Conservation (phyloP, 257 asterid species). For the Scutellaria minor region DNA sequence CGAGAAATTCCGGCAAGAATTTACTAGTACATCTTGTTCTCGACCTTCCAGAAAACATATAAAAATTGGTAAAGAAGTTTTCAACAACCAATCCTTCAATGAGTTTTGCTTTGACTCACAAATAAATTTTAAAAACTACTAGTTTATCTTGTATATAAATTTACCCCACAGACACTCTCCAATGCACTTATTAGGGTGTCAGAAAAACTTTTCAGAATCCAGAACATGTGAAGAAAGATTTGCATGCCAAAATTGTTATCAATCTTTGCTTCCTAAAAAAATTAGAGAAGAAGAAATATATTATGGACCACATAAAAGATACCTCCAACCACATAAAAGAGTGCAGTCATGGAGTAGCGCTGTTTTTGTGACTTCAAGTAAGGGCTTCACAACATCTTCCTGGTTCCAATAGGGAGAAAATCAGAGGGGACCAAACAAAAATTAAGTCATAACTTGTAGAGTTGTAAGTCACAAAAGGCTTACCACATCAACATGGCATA, state of each 20-base stretch:
- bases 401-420: conserved; percentile 46
- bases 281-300: background rate
- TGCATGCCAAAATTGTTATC: background rate
- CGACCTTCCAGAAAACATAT: background rate
- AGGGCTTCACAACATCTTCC: conserved; percentile 95
- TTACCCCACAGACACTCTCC: background rate
- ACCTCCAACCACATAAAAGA: conserved; percentile 97
- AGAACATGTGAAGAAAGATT: conserved; percentile 8
- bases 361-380: conserved; percentile 95
- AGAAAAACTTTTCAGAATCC: background rate
- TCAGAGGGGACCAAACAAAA: conserved; percentile 17
- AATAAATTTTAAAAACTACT: background rate
- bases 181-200: background rate
- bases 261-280: conserved; percentile 4
- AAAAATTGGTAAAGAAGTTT: conserved; percentile 7
- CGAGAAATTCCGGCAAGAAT: background rate
- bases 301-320: conserved; percentile 22
- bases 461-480: conserved; percentile 34
- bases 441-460: conserved; percentile 19
- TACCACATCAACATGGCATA: conserved; percentile 98
- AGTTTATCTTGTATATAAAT: background rate
- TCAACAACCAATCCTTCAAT: conserved; percentile 24
- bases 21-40: background rate
- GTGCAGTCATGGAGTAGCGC: conserved; percentile 97
- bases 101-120: background rate